These are phyloP conservation scores for Cladosporium sp. DNA, from an alignment of 2,329 filamentous ascomycete species.

Conservation along the genomic window DNA sequence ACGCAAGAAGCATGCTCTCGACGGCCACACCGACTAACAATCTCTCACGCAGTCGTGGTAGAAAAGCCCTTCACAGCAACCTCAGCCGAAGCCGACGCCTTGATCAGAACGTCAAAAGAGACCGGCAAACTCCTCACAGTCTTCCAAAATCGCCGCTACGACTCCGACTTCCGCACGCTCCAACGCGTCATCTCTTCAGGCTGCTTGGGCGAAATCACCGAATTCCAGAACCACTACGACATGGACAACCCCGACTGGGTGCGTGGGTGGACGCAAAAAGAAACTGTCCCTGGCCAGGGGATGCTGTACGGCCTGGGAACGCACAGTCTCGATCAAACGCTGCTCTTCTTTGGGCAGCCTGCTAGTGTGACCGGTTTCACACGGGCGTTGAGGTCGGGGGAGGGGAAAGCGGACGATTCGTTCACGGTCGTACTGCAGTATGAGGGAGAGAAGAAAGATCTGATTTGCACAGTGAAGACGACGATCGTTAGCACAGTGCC, in stretches of 20 bases:
- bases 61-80: constrained; percentile 38
- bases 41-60: constrained; percentile 27
- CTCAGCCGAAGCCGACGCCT: constrained; percentile 30
- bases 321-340: constrained; percentile 37
- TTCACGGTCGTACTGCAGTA: constrained; percentile 37
- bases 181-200: constrained; percentile 21
- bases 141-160: constrained; percentile 38
- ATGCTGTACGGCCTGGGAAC: constrained; percentile 42
- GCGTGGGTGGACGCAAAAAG: constrained; percentile 26
- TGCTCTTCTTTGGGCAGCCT: constrained; percentile 35
- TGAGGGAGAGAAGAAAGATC: constrained; percentile 27
- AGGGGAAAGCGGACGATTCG: constrained; percentile 31
- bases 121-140: constrained; percentile 32
- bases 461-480: constrained; percentile 34
- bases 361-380: constrained; percentile 30
- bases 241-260: constrained; percentile 42
- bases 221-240: constrained; percentile 36
- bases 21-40: not conserved
- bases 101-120: constrained; percentile 31
- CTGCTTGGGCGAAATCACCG: constrained; percentile 28
- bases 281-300: constrained; percentile 37
- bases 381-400: constrained; percentile 26
- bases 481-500: constrained; percentile 26
- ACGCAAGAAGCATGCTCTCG: not conserved
- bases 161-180: constrained; percentile 37